Conservation (phyloP, 148 eudicot species). For the Persicaria maculosa region DNA sequence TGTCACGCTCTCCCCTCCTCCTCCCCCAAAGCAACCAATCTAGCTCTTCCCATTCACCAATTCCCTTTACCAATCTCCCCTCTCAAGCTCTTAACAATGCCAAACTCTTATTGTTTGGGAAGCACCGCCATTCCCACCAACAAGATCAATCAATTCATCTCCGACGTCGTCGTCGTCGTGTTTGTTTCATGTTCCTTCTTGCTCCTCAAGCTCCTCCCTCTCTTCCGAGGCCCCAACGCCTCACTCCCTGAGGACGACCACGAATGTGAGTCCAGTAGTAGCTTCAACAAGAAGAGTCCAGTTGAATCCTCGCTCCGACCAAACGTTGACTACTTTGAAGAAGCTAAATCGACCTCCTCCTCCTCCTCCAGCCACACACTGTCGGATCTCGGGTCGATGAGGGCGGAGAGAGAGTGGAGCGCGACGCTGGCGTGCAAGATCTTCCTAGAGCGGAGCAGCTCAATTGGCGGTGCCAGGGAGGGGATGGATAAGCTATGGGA, state of each 20-base stretch:
- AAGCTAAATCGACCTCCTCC: neutral
- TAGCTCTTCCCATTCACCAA: neutral
- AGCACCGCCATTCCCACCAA: neutral
- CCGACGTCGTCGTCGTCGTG: neutral
- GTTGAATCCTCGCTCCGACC: neutral
- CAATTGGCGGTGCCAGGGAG: constrained; percentile 31
- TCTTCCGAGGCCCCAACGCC: neutral
- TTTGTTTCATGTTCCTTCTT: neutral
- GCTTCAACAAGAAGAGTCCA: neutral
- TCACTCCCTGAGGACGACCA: no score
- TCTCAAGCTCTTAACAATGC: neutral
- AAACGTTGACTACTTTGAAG: neutral
- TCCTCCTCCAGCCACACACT: neutral
- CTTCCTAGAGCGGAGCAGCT: constrained; percentile 52
- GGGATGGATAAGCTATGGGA: constrained; percentile 96
- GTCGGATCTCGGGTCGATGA: constrained; percentile 10
- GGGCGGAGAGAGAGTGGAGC: constrained; percentile 67
- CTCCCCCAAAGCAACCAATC: constrained; percentile 3
- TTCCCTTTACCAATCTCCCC: neutral
- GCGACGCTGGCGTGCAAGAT: constrained; percentile 78
- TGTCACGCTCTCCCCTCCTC: constrained; percentile 7
- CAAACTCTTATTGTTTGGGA: neutral
- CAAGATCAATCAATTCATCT: constrained; percentile 10
- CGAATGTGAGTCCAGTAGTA: no score
- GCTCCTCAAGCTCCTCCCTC: neutral